Base-by-base conservation (phyloP, 108 stramenopile genomes). In the Skeletonema grethae region DNA sequence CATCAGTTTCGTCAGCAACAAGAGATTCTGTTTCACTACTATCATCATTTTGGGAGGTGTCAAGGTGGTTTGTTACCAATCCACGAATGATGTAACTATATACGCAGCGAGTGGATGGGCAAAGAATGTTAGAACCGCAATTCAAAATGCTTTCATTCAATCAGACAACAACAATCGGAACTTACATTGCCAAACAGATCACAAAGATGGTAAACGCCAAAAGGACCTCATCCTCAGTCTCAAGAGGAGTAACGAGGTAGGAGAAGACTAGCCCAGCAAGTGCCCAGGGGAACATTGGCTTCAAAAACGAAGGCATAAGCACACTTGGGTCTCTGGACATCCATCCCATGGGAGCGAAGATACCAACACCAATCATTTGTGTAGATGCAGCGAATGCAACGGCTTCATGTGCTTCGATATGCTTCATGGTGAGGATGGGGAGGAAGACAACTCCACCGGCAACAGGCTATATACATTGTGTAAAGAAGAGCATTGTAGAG, bases 281-380 rank as follows among this genome's bases (percentile, higher is more conserved):
- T 18, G 64, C 64, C 18, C 28, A 65, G 3, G 64, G 64, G 55
- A 65, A 65, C 64, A 57, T 65, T 13, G 55, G 55, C 22, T 65
- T 53, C 20, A 65, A 28, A 65, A 65, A 65, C 25, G 50, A 57
- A 12, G 24, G 24, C 64, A 65, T 65, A 4, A 65, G 64, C 64
- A 65, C 64, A 25, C 7, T 55, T 22, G 64, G 64, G 22, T 65
- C 64, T 16, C 46, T 46, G 12, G 13, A 29, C 64, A 65, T 65
- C 64, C 64, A 65, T 65, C 64, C 64, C 50, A 65, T 55, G 53
- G 64, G 64, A 65, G 64, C 64, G 18, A 65, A 65, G 48, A 65
- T 65, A 5, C 64, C 64, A 11, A 65, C 55, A 24, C 64, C 64
- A 65, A 65, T 57, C 64, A 65, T 65, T 57, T 65, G 64, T 46